Evolutionary conservation across 768 basidiomycete species (phyloP).

Genomic region (Ramaria sp.): DNA sequence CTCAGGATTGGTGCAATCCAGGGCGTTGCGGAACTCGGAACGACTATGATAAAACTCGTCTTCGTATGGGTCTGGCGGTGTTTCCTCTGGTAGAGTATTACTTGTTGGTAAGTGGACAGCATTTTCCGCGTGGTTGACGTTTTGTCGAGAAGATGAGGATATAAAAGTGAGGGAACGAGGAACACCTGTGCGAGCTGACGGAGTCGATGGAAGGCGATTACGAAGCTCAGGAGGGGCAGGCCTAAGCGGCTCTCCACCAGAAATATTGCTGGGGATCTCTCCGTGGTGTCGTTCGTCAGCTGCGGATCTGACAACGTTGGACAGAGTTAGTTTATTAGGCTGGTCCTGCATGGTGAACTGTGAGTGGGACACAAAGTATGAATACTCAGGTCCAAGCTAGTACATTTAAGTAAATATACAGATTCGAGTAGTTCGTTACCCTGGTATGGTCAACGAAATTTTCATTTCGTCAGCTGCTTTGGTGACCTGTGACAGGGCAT

Average conservation of each 20-base stretch:
- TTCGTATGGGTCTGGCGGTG: conserved; percentile 14
- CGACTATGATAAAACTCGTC: conserved; percentile 24
- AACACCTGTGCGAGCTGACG: conserved; percentile 59
- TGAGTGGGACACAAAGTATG: neutral
- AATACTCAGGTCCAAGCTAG: neutral
- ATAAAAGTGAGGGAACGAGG: conserved; percentile 63
- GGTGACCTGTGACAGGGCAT: no score
- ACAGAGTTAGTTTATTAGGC: neutral
- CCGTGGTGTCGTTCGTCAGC: neutral
- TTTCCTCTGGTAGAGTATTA: conserved; percentile 17
- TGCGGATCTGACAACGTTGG: neutral
- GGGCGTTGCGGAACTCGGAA: conserved; percentile 49
- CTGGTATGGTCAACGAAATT: no score
- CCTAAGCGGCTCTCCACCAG: neutral
- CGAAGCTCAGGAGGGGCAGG: neutral
- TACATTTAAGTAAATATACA: no score
- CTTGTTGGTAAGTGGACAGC: neutral
- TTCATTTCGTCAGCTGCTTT: no score
- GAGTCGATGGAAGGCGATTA: conserved; percentile 20
- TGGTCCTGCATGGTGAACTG: neutral
- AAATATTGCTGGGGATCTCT: neutral
- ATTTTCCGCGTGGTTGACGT: neutral
- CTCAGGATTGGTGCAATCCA: conserved; percentile 34
- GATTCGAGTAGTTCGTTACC: no score
- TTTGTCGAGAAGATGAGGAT: conserved; percentile 33